Percentiles rank a stretch among this genome's conserved stretches.
phyloP scores from a whole-genome alignment of 768 basidiomycete genomes.

The Boletus edulis region DNA sequence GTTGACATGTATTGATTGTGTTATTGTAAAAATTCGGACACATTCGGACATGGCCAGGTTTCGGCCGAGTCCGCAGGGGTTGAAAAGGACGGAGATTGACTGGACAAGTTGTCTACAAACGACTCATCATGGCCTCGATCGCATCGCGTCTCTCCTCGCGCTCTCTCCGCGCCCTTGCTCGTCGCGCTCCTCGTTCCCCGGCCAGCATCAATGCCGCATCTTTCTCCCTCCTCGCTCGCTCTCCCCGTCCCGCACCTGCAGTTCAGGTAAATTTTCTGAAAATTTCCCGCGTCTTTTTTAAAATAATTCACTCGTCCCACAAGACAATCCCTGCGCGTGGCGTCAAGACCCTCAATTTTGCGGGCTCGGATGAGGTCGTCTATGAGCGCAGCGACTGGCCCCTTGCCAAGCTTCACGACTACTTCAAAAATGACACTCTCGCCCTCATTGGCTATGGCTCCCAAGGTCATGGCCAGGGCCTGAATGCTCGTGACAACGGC shows the following conservation, averaged over 20 bases:
- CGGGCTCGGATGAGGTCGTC: slow-evolving; percentile 88
- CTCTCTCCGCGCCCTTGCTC: slow-evolving; percentile 61
- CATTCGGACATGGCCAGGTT: slow-evolving; percentile 2
- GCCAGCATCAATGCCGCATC: slow-evolving; percentile 44
- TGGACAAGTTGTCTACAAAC: slow-evolving; percentile 17
- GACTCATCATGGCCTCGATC: slow-evolving; percentile 50
- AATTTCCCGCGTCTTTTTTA: slow-evolving; percentile 4
- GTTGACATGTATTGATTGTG: no score
- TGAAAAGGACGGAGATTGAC: slow-evolving; percentile 9
- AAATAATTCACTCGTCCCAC: background rate
- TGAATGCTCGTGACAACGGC: slow-evolving; percentile 99
- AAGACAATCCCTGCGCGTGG: slow-evolving; percentile 63
- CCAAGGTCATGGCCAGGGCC: slow-evolving; percentile 96
- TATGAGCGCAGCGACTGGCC: slow-evolving; percentile 99
- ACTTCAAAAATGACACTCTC: slow-evolving; percentile 99
- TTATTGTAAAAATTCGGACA: no score
- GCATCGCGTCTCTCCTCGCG: slow-evolving; percentile 59
- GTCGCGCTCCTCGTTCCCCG: slow-evolving; percentile 56
- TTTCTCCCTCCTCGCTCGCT: slow-evolving; percentile 65
- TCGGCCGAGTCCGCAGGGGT: slow-evolving; percentile 14
- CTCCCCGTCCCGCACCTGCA: slow-evolving; percentile 27
- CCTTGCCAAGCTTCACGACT: slow-evolving; percentile 94
- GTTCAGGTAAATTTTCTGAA: slow-evolving; percentile 34
- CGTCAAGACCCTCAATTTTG: slow-evolving; percentile 95
- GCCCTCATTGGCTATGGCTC: slow-evolving; percentile 99